Base-by-base conservation (phyloP, 306 rosid species). In the Trifolium subterraneum region DNA sequence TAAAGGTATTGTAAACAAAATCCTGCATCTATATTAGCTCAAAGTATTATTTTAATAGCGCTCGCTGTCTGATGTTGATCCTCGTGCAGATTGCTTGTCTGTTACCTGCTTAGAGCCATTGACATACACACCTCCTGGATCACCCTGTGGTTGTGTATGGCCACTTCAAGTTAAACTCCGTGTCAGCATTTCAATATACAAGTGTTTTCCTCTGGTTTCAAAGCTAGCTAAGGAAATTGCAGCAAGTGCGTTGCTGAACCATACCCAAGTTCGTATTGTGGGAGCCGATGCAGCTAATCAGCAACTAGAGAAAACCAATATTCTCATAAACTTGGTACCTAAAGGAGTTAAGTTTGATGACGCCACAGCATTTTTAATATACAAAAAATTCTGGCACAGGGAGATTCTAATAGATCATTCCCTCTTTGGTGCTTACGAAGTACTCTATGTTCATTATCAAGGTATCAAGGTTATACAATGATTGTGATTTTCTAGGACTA, bases 221-320 rank as follows among this genome's bases (percentile, higher is more conserved):
- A 54, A 88, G 84, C 90, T 94, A 29, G 93, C 99, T 15, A 70
- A 83, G 80, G 96, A 91, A 77, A 88, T 94, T 47, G 90, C 99
- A 14, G 89, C 83, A 10, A 85, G 96, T 54, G 71, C 86, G 75
- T 35, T 69, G 22, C 88, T 94, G 70, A 90, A 91, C 82, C 88
- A 74, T 75, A 86, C 83, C 79, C 99, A 94, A 85, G 99, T 94
- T 78, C 96, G 96, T 52, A 86, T 94, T 20, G 85, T 88, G 87
- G 99, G 93, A 80, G 99, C 99, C 3, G 88, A 94, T 77, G 97
- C 92, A 50, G 82, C 91, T 60, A 82, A 45, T 73, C 95, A 88
- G 81, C 93, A 87, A 88, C 75, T 87, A 13, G 96, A 90, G 72
- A 82, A 88, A 81, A 92, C 96, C 75, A 73, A 79, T 44, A 96